Percentiles rank a stretch among this genome's conserved stretches.
Evolutionary conservation across 2,329 filamentous ascomycete genomes (phyloP).

Genomic region (Exophiala spinifera): DNA sequence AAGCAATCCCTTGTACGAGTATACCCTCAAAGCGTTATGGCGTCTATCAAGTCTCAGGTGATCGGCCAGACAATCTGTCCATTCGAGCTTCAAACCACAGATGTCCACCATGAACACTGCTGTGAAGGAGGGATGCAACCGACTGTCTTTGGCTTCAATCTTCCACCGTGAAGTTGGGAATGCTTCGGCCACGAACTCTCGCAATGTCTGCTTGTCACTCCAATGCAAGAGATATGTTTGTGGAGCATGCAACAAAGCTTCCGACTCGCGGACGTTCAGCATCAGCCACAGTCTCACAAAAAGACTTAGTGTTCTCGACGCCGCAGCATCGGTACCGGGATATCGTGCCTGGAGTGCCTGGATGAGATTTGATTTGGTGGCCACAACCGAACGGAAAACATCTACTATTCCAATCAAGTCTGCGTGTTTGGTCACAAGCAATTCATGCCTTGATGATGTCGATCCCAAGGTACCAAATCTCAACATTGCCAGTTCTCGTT

Average conservation of each 20-base stretch:
- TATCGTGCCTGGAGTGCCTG: neutral
- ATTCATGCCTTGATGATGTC: neutral
- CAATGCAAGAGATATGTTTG: conserved; percentile 3
- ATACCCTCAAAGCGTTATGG: conserved; percentile 2
- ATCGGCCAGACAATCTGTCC: conserved; percentile 8
- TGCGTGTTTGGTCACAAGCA: neutral
- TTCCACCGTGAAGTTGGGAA: conserved; percentile 4
- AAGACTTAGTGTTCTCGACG: neutral
- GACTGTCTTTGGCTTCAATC: neutral
- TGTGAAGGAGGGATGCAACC: conserved; percentile 8
- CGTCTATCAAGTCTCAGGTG: conserved; percentile 9
- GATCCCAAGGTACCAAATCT: neutral
- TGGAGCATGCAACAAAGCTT: neutral
- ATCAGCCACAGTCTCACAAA: neutral
- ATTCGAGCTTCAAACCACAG: conserved; percentile 7
- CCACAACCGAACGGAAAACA: neutral
- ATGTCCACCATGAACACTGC: conserved; percentile 5
- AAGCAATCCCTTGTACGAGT: conserved; percentile 4
- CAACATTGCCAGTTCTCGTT: neutral
- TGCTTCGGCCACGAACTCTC: neutral
- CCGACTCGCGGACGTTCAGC: neutral
- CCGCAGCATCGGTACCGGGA: neutral
- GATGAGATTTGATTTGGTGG: neutral
- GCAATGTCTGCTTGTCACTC: neutral
- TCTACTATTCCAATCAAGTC: neutral